phyloP scores from a whole-genome alignment of 1,284 basidiomycete genomes.

The Tylopilus sp. region DNA sequence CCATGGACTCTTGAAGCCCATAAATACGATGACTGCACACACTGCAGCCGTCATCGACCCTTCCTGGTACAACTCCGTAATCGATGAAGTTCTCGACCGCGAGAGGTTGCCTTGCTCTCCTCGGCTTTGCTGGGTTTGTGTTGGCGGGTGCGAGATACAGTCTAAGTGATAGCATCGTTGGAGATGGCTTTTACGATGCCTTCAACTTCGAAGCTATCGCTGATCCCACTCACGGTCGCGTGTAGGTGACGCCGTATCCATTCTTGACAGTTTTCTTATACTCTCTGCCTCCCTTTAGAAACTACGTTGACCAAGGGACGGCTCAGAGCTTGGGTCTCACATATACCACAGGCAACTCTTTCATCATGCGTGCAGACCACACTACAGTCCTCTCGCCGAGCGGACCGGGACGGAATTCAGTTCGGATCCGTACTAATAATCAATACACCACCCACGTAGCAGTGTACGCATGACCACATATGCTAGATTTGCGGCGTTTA shows the following conservation, averaged over 20 bases:
- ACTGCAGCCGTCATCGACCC: background rate
- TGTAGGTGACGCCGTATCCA: constrained; percentile 33
- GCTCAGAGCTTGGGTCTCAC: constrained; percentile 48
- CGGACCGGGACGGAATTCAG: constrained; percentile 39
- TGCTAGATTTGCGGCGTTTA: background rate
- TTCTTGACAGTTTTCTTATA: background rate
- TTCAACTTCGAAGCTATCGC: constrained; percentile 45
- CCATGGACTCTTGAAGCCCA: background rate
- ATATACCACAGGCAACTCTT: constrained; percentile 44
- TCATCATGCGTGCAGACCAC: constrained; percentile 42
- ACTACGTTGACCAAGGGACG: constrained; percentile 49
- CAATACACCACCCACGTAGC: constrained; percentile 37
- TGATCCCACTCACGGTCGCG: constrained; percentile 50
- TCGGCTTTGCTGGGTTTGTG: constrained; percentile 16
- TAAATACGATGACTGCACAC: constrained; percentile 15
- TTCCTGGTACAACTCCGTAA: background rate
- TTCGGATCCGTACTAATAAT: constrained; percentile 35
- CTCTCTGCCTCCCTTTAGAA: constrained; percentile 38
- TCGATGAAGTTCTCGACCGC: constrained; percentile 19
- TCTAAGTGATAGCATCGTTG: constrained; percentile 41
- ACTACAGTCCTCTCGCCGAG: constrained; percentile 30
- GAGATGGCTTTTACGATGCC: constrained; percentile 41
- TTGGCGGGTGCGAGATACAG: constrained; percentile 39
- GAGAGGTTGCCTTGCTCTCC: constrained; percentile 12
- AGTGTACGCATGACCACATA: constrained; percentile 27